A percentile compares a stretch with the other conserved stretches of the same genome.
phyloP scores from a whole-genome alignment of 768 basidiomycete species.

The Hypholoma sublateritium region DNA sequence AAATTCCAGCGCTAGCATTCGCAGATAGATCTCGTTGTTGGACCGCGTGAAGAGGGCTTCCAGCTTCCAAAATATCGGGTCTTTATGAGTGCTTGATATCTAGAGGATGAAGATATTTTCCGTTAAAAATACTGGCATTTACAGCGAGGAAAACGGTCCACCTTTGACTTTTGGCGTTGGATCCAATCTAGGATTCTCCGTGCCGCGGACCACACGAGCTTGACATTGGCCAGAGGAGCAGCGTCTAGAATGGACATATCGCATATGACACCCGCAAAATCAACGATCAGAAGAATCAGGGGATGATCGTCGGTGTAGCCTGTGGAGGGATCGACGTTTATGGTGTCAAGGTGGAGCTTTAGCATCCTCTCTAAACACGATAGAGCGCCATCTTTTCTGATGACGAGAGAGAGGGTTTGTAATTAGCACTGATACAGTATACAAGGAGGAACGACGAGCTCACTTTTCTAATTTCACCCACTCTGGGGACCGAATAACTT shows the following conservation, averaged over 20 bases:
- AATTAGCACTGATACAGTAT: not conserved
- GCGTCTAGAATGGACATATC: constrained; percentile 1
- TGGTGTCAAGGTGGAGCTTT: constrained; percentile 6
- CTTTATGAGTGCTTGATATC: not conserved
- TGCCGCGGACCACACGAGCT: constrained; percentile 12
- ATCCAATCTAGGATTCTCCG: constrained; percentile 15
- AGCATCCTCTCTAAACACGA: constrained; percentile 9
- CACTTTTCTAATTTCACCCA: constrained; percentile 12
- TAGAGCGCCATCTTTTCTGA: constrained; percentile 2
- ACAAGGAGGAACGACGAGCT: not conserved
- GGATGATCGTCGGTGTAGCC: constrained; percentile 2
- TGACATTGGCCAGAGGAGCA: constrained; percentile 9
- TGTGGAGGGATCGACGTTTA: not conserved
- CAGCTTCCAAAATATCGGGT: not conserved
- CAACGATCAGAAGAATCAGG: constrained; percentile 1
- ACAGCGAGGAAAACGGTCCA: not conserved
- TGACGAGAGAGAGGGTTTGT: not conserved
- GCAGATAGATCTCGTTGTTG: constrained; percentile 11
- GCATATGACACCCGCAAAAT: constrained; percentile 4
- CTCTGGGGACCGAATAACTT: constrained; percentile 6
- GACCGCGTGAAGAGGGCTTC: not conserved
- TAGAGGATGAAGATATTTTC: not conserved
- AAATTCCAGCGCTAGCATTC: constrained; percentile 10
- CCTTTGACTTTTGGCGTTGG: constrained; percentile 3
- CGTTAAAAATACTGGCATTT: not conserved